Conservation (phyloP, 495 filamentous ascomycete genomes). For the Sabuloglossum arenarium region DNA sequence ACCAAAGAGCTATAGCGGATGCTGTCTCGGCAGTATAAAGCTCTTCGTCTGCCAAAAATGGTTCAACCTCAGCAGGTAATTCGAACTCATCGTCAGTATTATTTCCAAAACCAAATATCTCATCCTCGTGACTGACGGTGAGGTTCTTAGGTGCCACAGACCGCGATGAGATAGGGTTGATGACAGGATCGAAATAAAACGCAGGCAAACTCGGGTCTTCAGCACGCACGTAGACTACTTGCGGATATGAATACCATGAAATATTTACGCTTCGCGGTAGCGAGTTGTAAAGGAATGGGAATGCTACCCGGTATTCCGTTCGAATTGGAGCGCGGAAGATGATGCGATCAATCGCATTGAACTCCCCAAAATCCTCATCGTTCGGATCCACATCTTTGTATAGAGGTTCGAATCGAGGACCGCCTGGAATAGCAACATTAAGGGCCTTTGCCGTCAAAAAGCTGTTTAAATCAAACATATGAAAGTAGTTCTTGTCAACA, state of each 20-base stretch:
- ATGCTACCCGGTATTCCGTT: constrained; percentile 89
- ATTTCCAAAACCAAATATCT: constrained; percentile 72
- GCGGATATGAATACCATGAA: constrained; percentile 84
- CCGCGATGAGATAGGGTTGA: constrained; percentile 93
- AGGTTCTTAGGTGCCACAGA: constrained; percentile 91
- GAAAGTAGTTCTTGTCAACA: constrained; percentile 91
- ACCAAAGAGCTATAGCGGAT: constrained; percentile 87
- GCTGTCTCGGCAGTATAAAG: constrained; percentile 80
- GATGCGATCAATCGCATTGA: constrained; percentile 98
- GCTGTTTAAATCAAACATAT: constrained; percentile 92
- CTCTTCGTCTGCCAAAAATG: constrained; percentile 79
- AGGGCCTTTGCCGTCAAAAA: constrained; percentile 94
- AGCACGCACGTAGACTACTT: constrained; percentile 73
- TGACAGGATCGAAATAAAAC: constrained; percentile 93
- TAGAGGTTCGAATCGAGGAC: constrained; percentile 88
- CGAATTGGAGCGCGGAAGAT: constrained; percentile 93
- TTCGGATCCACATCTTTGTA: constrained; percentile 99
- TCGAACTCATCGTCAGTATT: constrained; percentile 80
- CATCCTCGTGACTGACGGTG: constrained; percentile 81
- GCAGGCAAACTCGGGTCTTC: constrained; percentile 82
- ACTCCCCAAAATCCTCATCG: constrained; percentile 98
- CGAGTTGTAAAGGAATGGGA: constrained; percentile 90
- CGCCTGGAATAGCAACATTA: constrained; percentile 92
- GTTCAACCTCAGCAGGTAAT: constrained; percentile 58
- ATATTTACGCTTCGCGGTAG: constrained; percentile 85